Conservation (phyloP, 805 yeast genomes). For the Metschnikowia baotianmanensis region DNA sequence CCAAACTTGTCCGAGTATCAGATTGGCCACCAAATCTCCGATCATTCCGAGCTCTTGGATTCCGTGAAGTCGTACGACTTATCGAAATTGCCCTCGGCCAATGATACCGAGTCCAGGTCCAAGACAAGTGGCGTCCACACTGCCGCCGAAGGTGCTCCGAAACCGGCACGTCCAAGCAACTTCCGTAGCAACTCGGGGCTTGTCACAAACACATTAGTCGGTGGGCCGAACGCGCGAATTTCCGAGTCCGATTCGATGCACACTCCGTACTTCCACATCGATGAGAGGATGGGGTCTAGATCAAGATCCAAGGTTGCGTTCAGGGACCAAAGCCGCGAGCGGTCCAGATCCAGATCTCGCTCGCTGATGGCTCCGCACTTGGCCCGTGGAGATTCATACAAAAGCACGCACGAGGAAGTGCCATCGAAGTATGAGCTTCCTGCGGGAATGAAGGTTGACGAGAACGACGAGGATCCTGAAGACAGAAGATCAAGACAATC, state of each 20-base stretch:
- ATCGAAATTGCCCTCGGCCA: slow-evolving; percentile 22
- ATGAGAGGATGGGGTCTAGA: slow-evolving; percentile 25
- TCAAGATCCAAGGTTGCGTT: slow-evolving; percentile 26
- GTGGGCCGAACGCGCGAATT: slow-evolving; percentile 15
- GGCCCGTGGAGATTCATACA: slow-evolving; percentile 78
- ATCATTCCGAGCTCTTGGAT: slow-evolving; percentile 35
- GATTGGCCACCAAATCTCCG: slow-evolving; percentile 37
- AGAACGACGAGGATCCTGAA: slow-evolving; percentile 29
- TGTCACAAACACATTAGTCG: slow-evolving; percentile 8
- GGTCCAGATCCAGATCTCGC: slow-evolving; percentile 26
- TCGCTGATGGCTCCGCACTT: slow-evolving; percentile 40
- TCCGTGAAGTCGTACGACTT: slow-evolving; percentile 37
- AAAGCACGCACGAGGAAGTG: slow-evolving; percentile 49
- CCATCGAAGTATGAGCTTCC: slow-evolving; percentile 45
- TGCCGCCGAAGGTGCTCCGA: slow-evolving; percentile 7
- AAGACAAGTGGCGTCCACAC: slow-evolving; percentile 14
- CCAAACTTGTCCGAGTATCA: slow-evolving; percentile 47
- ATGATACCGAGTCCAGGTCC: slow-evolving; percentile 17
- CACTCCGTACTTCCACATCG: slow-evolving; percentile 19
- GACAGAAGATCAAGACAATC: slow-evolving; percentile 42
- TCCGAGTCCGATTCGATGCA: slow-evolving; percentile 19
- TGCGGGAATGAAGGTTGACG: slow-evolving; percentile 30
- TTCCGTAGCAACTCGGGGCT: slow-evolving; percentile 13
- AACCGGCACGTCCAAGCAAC: slow-evolving; percentile 6
- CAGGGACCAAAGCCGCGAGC: slow-evolving; percentile 13